Conservation (phyloP, 176 grass and related monocot genomes). For the Cymbopogon citratus region DNA sequence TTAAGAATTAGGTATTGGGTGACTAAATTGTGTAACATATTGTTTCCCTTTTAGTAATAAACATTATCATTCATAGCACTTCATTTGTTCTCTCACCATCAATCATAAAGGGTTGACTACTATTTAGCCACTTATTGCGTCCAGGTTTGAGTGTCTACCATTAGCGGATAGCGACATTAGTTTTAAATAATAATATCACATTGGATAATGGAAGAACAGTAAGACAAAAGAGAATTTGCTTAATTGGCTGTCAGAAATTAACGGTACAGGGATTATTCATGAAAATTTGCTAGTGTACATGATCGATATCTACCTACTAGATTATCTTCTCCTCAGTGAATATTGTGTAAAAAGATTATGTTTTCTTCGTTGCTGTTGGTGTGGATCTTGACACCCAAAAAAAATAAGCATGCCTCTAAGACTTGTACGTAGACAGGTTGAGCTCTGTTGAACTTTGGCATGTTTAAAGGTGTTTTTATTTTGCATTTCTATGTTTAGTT, state of each 20-base stretch:
- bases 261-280: too few relatives aligned
- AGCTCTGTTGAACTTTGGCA: neutral
- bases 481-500: neutral
- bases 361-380: neutral
- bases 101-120: neutral
- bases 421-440: neutral
- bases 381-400: neutral
- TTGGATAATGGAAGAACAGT: neutral
- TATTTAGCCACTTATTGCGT: neutral
- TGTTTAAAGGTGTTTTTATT: neutral
- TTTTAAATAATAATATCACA: neutral
- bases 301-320: neutral
- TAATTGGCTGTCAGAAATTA: neutral
- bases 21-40: neutral
- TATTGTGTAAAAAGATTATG: neutral
- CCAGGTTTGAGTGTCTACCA: neutral
- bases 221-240: neutral
- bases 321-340: neutral
- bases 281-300: too few relatives aligned
- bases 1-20: slow-evolving; percentile 4
- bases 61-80: neutral
- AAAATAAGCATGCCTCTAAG: neutral
- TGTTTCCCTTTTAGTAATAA: neutral
- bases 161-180: neutral
- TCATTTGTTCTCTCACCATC: neutral